These are phyloP conservation scores for Lasiosphaeria ovina DNA, from an alignment of 495 filamentous ascomycete species.

Conservation along the genomic window DNA sequence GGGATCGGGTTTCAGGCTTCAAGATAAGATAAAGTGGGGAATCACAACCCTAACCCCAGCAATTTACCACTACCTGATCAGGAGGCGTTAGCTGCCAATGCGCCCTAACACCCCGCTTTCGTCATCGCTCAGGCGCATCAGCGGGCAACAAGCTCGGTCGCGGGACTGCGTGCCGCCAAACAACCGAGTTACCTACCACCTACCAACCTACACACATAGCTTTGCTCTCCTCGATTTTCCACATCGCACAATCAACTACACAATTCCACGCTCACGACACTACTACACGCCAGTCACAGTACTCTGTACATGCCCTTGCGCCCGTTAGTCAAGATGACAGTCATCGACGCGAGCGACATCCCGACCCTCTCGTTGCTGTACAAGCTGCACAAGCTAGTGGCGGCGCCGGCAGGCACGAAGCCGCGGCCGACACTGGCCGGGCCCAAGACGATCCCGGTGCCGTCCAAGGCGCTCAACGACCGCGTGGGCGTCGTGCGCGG, in stretches of 20 bases:
- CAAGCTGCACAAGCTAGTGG: constrained; percentile 39
- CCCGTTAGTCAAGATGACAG: constrained; percentile 27
- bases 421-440: constrained; percentile 19
- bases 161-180: no score
- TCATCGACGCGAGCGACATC: constrained; percentile 47
- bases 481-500: constrained; percentile 66
- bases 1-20: constrained; percentile 1
- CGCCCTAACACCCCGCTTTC: no score
- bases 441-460: constrained; percentile 24
- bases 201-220: background rate
- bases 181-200: no score
- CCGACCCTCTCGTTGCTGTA: constrained; percentile 67
- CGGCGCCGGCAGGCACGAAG: constrained; percentile 19
- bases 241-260: background rate
- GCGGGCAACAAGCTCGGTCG: no score
- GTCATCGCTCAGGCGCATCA: no score
- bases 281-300: constrained; percentile 1
- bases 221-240: background rate
- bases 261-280: background rate
- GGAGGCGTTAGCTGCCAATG: background rate
- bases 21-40: constrained; percentile 20
- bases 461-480: constrained; percentile 63
- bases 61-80: background rate
- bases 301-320: constrained; percentile 6
- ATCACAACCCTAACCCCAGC: background rate